Evolutionary conservation across 2,329 filamentous ascomycete species (phyloP), one percentile per base, ranked within the genome.

Genomic region (Alternaria metachromatica): DNA sequence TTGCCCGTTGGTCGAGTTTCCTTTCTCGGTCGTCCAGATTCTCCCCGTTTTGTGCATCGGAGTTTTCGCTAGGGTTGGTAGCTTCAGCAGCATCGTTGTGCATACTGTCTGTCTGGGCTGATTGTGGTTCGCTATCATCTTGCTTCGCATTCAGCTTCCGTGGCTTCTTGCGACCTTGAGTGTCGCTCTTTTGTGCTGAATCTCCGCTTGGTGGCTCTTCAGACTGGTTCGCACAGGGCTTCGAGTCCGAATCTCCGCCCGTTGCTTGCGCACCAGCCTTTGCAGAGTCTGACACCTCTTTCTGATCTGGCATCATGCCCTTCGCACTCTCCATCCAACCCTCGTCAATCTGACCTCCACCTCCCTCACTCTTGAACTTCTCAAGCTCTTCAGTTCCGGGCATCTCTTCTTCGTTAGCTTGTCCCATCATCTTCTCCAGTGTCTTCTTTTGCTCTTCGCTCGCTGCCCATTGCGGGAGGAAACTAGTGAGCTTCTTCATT

Each of bases 371-470:
- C 8, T 63, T 63, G 28, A 69, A 61, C 44, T 58, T 65, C 48
- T 72, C 59, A 48, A 72, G 53, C 55, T 72, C 70, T 13, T 71
- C 60, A 15, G 57, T 48, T 6, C 60, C 56, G 20, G 68, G 68
- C 59, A 67, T 62, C n/a, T 71, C 59, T 21, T 68, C 54, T 10
- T 72, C 64, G 2, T 65, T 65, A 21, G 62, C 66, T 21, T 71
- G 65, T 11, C 64, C 67, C 10, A 71, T 49, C 70, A 71, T 71
- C 61, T 72, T 70, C 41, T 72, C 67, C 4, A 72, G 41, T 13
- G 67, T 53, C 46, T 63, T 64, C 46, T 68, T 72, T 21, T 72
- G 68, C 43, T 59, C 63, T 7, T 71, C 66, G 33, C 65, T 72
- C 5, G 61, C 70, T 10, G 60, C 66, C 70, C 68, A 72, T 3